A percentile compares a stretch with the other conserved stretches of the same genome.
These are phyloP conservation scores for Crepidotus variabilis DNA, from an alignment of 768 basidiomycete species.

Conservation along the genomic window DNA sequence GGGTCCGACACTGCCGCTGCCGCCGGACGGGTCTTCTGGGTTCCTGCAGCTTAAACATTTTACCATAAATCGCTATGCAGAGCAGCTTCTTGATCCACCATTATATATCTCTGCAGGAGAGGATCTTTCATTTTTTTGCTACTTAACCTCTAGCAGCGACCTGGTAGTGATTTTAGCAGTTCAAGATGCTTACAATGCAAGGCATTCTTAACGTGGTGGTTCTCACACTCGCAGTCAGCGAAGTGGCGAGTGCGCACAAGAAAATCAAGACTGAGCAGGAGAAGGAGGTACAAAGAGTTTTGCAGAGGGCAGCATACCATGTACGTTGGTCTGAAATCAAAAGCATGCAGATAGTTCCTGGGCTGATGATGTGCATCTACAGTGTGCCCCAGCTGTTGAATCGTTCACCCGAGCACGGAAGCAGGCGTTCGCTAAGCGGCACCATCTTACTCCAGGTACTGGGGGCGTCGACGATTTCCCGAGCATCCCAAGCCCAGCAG, in stretches of 20 bases:
- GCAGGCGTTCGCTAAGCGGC: slow-evolving; percentile 42
- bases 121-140: not conserved
- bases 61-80: not conserved
- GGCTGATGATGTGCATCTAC: not conserved
- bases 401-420: slow-evolving; percentile 47
- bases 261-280: slow-evolving; percentile 42
- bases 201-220: not conserved
- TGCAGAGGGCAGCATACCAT: slow-evolving; percentile 51
- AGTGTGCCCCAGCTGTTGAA: slow-evolving; percentile 53
- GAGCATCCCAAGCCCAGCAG: slow-evolving; percentile 9
- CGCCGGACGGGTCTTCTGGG: not conserved
- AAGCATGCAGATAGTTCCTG: not conserved
- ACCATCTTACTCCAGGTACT: slow-evolving; percentile 23
- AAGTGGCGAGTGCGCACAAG: slow-evolving; percentile 30
- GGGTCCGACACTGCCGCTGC: not conserved
- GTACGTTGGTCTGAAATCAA: slow-evolving; percentile 23
- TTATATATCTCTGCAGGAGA: not conserved
- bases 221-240: not conserved
- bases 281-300: slow-evolving; percentile 41
- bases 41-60: too few relatives aligned
- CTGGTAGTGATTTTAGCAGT: not conserved
- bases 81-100: not conserved
- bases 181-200: not conserved
- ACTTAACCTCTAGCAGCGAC: not conserved
- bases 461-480: slow-evolving; percentile 10